Base-by-base conservation (phyloP, 768 basidiomycete genomes). In the Cystofilobasidium capitatum region DNA sequence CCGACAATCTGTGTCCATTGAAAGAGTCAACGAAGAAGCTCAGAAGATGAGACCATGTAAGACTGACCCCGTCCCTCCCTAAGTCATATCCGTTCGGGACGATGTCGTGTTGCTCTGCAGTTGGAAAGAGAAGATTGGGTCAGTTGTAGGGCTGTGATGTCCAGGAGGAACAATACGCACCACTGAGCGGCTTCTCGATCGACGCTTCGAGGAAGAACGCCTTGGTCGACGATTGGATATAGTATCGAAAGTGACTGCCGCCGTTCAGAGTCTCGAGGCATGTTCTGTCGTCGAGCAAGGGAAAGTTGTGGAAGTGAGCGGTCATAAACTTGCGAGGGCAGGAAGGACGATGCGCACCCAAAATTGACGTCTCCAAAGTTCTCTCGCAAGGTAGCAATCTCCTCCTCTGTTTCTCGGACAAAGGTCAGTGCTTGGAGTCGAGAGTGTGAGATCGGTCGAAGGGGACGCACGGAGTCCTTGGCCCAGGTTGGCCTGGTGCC, bases 171-270 rank as follows among this genome's bases (percentile, higher is more conserved):
- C 29, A 59, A 66, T 31, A 72, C 81, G 49, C 63, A 84, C 85
- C 82, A 88, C 71, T 89, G 80, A 57, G 8, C 79, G 66, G 63
- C 69, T 67, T 70, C 62, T 76, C 75, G 5, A 74, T 67, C 12
- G 71, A 72, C 4, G 71, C 72, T 36, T 73, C 75, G 66, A 76
- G 67, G 55, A 76, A 76, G 55, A 71, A 74, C 37, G 75, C 75
- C 35, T 72, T 72, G 4, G 54, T 58, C 37, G 14, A 14, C 16
- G 12, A 22, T 24, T 65, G 64, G 7, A 13, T 7, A 35, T 36
- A 65, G 76, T 91, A 92, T 54, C 91, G 83, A 74, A 91, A 83
- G 74, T 94, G 91, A 73, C 88, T 82, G 10, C 92, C 92, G 1
- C 91, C 91, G 71, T 88, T 44, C 22, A 45, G 22, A 3, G 58